Conservation (phyloP, 176 grass and related monocot species). For the Musa beccarii region DNA sequence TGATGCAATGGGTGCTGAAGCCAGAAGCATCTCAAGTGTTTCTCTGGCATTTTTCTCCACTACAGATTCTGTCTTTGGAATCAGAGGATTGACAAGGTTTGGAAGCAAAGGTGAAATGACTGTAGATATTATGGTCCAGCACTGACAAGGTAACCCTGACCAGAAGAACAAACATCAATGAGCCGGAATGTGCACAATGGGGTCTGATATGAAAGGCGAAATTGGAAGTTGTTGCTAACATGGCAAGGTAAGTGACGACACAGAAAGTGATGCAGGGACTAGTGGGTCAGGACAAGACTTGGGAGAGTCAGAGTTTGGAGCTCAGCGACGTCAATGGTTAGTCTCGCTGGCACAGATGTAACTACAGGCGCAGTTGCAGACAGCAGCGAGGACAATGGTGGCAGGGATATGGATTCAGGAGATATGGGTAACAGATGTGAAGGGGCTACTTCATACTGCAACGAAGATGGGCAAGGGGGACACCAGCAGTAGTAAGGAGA, state of each 20-base stretch:
- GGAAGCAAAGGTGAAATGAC: conserved; percentile 46
- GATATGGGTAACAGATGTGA: conserved; percentile 29
- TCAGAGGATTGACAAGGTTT: conserved; percentile 48
- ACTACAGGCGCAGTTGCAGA: conserved; percentile 27
- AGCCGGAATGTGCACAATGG: conserved; percentile 91
- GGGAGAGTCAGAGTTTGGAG: conserved; percentile 40
- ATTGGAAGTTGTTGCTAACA: conserved; percentile 54
- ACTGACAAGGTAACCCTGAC: conserved; percentile 79
- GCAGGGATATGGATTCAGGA: conserved; percentile 29
- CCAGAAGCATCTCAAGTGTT: conserved; percentile 76
- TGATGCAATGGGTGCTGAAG: conserved; percentile 39
- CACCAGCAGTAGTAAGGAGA: conserved; percentile 97
- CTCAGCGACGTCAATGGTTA: conserved; percentile 32
- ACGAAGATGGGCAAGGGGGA: conserved; percentile 57
- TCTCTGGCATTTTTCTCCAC: conserved; percentile 84
- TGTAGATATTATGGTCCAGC: conserved; percentile 65
- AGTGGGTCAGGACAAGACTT: conserved; percentile 52
- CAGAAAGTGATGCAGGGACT: conserved; percentile 43
- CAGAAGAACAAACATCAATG: conserved; percentile 78
- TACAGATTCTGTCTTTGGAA: conserved; percentile 52
- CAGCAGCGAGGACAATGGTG: conserved; percentile 45
- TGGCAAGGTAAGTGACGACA: conserved; percentile 51
- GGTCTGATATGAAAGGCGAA: conserved; percentile 82
- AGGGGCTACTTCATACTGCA: conserved; percentile 43
- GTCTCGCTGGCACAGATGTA: conserved; percentile 34